Evolutionary conservation across 768 basidiomycete genomes (phyloP), one percentile per base, ranked within the genome.

Genomic region (Pisolithus albus): DNA sequence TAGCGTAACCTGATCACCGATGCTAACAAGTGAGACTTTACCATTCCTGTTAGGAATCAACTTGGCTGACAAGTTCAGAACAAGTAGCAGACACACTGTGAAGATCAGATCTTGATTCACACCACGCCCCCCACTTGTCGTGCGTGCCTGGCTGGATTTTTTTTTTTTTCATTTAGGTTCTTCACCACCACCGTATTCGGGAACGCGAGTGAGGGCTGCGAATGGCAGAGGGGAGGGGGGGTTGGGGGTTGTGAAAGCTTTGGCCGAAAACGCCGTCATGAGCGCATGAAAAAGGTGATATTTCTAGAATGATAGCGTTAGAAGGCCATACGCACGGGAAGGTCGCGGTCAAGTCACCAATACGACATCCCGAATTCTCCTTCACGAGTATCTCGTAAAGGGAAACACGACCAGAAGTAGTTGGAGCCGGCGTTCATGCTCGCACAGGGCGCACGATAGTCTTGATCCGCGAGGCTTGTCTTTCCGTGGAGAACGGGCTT

Each of bases 1-100:
- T 65, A 56, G 64, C 64, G 67, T 65, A 69, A 63, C 58, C 3
- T 56, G 59, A 68, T 68, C 64, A 58, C 66, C 64, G 68, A 49
- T 55, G 54, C 62, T 61, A 61, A 38, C 52, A 64, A 66, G 55
- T 60, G 66, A 64, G 60, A 65, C 58, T 61, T 55, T 56, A 16
- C 53, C 48, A 60, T 64, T 67, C 67, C 66, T 60, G 66, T 67
- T 67, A 64, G 64, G 67, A 69, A 67, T 69, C 62, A 64, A 55
- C 54, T 52, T 53, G 42, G 59, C 34, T 65, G 58, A 62, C 61
- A 65, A 55, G 53, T 55, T 63, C 58, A 62, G 65, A 45, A 54
- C 54, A 57, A 57, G 60, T 63, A 55, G 59, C 55, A 57, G 57
- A 65, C 63, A 67, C 59, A 65, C 57, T 26, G 49, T 18, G 46